Evolutionary conservation across 176 grass and related monocot genomes (phyloP).

Genomic region (Oropetium thomaeum): DNA sequence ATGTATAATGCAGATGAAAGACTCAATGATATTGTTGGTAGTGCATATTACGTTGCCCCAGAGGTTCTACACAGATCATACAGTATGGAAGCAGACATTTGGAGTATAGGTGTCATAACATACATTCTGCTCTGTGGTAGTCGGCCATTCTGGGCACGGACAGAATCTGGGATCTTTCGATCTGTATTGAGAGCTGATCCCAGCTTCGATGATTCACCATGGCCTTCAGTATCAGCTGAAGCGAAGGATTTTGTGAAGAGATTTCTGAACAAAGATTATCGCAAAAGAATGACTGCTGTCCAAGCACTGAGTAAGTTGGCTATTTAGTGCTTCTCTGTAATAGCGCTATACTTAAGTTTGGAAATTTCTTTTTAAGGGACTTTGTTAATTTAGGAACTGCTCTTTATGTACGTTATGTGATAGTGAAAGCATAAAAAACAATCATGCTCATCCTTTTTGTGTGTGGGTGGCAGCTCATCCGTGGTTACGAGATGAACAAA

Average conservation of each 20-base stretch:
- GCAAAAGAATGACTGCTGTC: conserved; percentile 98
- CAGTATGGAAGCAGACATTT: conserved; percentile 94
- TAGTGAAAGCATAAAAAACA: background rate
- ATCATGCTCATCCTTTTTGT: conserved; percentile 1
- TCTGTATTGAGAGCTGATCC: conserved; percentile 97
- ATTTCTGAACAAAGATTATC: conserved; percentile 96
- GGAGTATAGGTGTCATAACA: conserved; percentile 99
- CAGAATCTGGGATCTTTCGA: conserved; percentile 98
- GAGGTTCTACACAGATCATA: conserved; percentile 99
- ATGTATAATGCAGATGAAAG: conserved; percentile 81
- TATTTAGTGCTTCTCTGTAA: conserved; percentile 7
- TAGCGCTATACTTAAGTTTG: background rate
- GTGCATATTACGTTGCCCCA: conserved; percentile 96
- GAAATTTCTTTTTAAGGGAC: background rate
- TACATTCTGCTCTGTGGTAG: conserved; percentile 95
- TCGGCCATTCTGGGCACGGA: conserved; percentile 96
- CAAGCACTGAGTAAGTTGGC: conserved; percentile 90
- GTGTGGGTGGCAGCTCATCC: conserved; percentile 57
- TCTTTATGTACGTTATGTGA: background rate
- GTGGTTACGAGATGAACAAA: conserved; percentile 79
- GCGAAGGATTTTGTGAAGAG: conserved; percentile 99
- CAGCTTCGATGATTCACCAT: conserved; percentile 92
- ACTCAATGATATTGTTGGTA: conserved; percentile 98
- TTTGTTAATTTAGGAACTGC: background rate
- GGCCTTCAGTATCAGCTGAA: conserved; percentile 78